Base-by-base conservation (phyloP, 345 rosid genomes). In the Atalantia buxifolia region DNA sequence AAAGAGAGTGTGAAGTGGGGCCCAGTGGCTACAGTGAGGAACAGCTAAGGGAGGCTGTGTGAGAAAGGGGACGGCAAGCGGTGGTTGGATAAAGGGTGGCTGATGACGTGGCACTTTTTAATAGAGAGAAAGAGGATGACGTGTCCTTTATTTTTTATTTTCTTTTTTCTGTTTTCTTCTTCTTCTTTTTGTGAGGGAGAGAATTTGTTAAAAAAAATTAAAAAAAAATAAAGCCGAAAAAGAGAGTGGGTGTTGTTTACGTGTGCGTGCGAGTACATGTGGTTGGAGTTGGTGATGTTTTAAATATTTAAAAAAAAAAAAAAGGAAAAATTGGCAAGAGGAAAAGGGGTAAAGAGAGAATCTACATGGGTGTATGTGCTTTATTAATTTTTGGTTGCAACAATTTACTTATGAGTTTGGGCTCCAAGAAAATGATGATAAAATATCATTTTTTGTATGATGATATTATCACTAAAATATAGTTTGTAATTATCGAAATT, bases 71-170 rank as follows among this genome's bases (percentile, higher is more conserved):
- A 67, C 88, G 86, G 89, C 84, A 77, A 74, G 64, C 65, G 86
- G 86, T 88, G 57, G 82, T 81, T 88, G 91, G 89, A 85, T 80
- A 86, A 80, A n/a, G 67, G 7, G 5, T 5, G 9, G 4, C 4
- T 1, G 55, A 30, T 77, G 83, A 84, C 83, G 83, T 84, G 87
- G 77, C 79, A 50, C 5, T 27, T 73, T 59, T 16, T 22, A 16
- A 36, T 14, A 27, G 22, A n/a, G 3, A 16, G 28, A 2, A 40
- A 19, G 8, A 4, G 10, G 19, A 45, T 74, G 77, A 74, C 69
- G 69, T 74, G 62, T 71, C 62, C 59, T 70, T 19, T 4, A 25
- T 1, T 69, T 25, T 25, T 27, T 24, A 8, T 40, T 22, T 1
- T 8, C 14, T 36, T 36, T 36, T 65, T 18, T 18, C 50, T 3